These are phyloP conservation scores for Brettanomyces anomalus DNA, from an alignment of 805 yeast species.

Conservation along the genomic window DNA sequence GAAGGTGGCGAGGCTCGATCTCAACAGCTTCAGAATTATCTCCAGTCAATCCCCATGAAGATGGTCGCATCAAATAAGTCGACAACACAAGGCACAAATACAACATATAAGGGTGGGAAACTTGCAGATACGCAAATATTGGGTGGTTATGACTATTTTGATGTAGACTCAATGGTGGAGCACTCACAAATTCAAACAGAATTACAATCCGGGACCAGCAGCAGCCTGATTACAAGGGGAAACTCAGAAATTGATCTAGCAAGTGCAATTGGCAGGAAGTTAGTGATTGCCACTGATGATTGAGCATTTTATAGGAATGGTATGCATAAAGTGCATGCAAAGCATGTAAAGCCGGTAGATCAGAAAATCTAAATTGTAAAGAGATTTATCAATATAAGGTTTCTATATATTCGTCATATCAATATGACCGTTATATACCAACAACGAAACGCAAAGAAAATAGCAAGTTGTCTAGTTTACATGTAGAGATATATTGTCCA, in stretches of 20 bases:
- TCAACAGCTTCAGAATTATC: constrained; percentile 18
- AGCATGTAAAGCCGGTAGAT: neutral
- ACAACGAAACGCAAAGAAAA: too few relatives aligned
- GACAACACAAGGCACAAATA: constrained; percentile 4
- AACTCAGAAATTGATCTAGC: constrained; percentile 6
- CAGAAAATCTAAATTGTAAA: too few relatives aligned
- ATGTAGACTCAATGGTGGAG: constrained; percentile 43
- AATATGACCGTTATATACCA: too few relatives aligned
- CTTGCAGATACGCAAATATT: constrained; percentile 28
- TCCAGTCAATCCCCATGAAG: constrained; percentile 25
- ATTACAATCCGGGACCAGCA: constrained; percentile 9
- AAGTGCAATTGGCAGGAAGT: constrained; percentile 16
- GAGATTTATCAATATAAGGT: too few relatives aligned
- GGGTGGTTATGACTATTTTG: constrained; percentile 56
- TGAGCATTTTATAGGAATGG: neutral
- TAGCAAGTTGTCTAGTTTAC: too few relatives aligned
- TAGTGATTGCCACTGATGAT: constrained; percentile 7
- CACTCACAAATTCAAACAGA: constrained; percentile 30
- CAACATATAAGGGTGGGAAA: constrained; percentile 3
- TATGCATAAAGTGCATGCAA: neutral
- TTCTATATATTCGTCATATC: too few relatives aligned
- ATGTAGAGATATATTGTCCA: too few relatives aligned
- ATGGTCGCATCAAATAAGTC: constrained; percentile 23
- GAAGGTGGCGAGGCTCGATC: constrained; percentile 6
- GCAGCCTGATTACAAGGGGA: constrained; percentile 7